Evolutionary conservation across 768 basidiomycete species (phyloP), one percentile per base, ranked within the genome.

Genomic region (Trametes meyenii): DNA sequence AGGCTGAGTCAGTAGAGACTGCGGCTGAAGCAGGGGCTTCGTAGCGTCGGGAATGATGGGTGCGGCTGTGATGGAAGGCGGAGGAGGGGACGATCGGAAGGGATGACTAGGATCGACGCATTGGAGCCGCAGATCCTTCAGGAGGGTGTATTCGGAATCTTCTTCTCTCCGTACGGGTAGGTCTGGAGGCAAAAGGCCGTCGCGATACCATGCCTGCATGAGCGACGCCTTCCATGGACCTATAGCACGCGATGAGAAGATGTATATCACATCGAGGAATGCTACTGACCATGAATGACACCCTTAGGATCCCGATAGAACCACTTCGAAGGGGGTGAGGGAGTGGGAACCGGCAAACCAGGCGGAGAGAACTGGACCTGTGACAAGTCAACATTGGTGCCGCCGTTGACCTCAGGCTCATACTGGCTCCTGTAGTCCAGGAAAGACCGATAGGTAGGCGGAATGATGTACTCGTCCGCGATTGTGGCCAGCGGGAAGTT

Each of bases 171-270:
- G 80, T 14, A 94, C 86, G 3, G 92, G 92, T 8, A 94, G 83
- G 69, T 93, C 90, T 0, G 87, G 87, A 2, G 92, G 92, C 23
- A 94, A 78, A 19, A 92, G 72, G 10, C 89, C 90, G 62, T 94
- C 92, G 69, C 88, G 90, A 70, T 90, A 92, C 92, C 92, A 94
- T 4, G 86, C 83, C 69, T 94, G 91, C 92, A 94, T 94, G 48
- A 93, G 78, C 23, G 85, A 83, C n/a, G 89, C 80, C 69, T 90
- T 91, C 92, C 92, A 94, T 21, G 92, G 92, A 38, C 92, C 92
- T 93, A 60, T 40, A 63, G 48, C 48, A 23, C 21, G 11, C 46
- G 67, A 55, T 61, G 0, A 69, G 68, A 52, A 58, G 12, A 17
- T 42, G 39, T 38, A 17, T 16, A 23, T 23, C 48, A 23, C 45